Base-by-base conservation (phyloP, 2,329 filamentous ascomycete genomes). In the Neofusicoccum ribis region DNA sequence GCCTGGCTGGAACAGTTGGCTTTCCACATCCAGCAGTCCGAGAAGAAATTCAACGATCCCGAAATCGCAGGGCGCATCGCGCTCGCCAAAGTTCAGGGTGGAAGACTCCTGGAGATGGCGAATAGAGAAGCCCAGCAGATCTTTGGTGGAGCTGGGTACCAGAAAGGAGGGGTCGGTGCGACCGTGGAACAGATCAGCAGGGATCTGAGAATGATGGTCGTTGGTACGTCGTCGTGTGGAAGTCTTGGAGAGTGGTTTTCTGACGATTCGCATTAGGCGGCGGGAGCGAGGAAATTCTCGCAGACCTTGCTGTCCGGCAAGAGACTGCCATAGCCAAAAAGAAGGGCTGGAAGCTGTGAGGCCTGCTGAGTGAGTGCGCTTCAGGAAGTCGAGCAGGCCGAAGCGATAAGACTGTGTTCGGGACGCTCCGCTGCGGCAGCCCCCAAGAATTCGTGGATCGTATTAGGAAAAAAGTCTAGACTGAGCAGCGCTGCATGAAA, bases 1-100 rank as follows among this genome's bases (percentile, higher is more conserved):
- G 84, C 86, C 0, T 88, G 86, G 77, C 73, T 89, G 65, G 87
- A 89, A 69, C 86, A 88, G 71, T 76, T 89, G 2, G 85, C 84
- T 5, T 85, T 84, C 70, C 84, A 85, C 51, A 78, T 85, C 49
- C 78, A 83, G 65, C 71, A 78, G 8, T 79, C 78, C 3, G 77
- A 79, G 67, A 70, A 80, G 64, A 72, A 70, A 3, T 79, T 76
- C 73, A 72, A 79, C 61, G 75, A 77, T 34, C 73, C 76, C 1
- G 73, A 74, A 17, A 75, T 79, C 31, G 77, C 77, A 7, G 76
- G 76, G 0, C 74, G 74, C 60, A 78, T 79, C 66, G 77, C 77
- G 5, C 72, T 76, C 67, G 77, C 75, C 15, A 86, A 86, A 68
- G 80, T 86, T 0, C 80, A 82, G 49, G 82, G 82, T 0, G 83